These are phyloP conservation scores for Protostelium mycophagum DNA, from an alignment of 78 protist species.

Conservation along the genomic window DNA sequence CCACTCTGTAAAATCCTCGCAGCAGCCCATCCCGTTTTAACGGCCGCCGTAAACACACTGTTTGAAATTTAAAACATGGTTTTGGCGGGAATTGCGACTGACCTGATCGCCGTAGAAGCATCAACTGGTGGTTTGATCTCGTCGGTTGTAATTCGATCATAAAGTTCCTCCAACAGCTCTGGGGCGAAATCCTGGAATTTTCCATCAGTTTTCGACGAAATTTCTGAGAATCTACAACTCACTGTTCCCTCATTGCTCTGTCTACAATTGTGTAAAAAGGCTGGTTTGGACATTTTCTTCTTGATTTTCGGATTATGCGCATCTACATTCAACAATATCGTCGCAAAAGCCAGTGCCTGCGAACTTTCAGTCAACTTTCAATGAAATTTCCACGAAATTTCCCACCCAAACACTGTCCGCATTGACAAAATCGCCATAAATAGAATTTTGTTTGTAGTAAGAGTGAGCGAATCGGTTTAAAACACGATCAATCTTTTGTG, in stretches of 20 bases:
- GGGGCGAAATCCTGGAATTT: slow-evolving; percentile 35
- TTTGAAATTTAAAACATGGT: no score
- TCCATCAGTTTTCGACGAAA: background rate
- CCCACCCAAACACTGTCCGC: slow-evolving; percentile 57
- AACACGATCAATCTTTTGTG: slow-evolving; percentile 95
- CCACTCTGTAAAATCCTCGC: slow-evolving; percentile 40
- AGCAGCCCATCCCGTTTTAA: slow-evolving; percentile 56
- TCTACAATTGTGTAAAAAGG: slow-evolving; percentile 29
- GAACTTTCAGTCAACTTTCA: slow-evolving; percentile 61
- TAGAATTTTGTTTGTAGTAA: slow-evolving; percentile 71
- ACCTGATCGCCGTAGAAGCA: slow-evolving; percentile 3
- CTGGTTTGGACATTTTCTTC: slow-evolving; percentile 70
- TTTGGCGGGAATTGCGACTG: no score
- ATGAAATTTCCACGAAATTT: background rate
- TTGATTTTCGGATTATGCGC: slow-evolving; percentile 75
- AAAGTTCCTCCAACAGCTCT: slow-evolving; percentile 54
- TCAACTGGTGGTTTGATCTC: slow-evolving; percentile 60
- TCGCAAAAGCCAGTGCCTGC: slow-evolving; percentile 76
- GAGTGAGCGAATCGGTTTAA: slow-evolving; percentile 95
- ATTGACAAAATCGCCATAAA: slow-evolving; percentile 18
- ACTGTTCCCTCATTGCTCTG: slow-evolving; percentile 65
- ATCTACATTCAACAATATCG: slow-evolving; percentile 84
- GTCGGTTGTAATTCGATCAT: slow-evolving; percentile 60
- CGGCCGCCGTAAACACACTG: slow-evolving; percentile 20
- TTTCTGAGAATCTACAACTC: background rate